A percentile compares a stretch with the other conserved stretches of the same genome.
Evolutionary conservation across 768 basidiomycete genomes (phyloP).

Genomic region (Lyophyllum atratum): DNA sequence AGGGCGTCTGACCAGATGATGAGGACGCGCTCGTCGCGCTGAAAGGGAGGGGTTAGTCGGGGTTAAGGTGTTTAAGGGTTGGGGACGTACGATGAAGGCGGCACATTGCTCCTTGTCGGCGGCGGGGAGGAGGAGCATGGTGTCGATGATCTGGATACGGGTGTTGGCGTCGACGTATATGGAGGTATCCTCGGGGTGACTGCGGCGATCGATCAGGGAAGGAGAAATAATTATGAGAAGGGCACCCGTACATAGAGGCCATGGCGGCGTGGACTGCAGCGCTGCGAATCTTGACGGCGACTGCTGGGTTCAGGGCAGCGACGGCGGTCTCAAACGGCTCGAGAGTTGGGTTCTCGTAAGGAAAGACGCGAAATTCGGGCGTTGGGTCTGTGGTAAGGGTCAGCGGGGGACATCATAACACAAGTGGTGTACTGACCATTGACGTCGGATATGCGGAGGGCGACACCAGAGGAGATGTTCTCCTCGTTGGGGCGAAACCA

Average conservation of each 20-base stretch:
- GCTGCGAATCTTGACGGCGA: slow-evolving; percentile 78
- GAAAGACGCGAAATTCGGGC: slow-evolving; percentile 75
- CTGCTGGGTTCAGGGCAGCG: slow-evolving; percentile 72
- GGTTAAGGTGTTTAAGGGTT: not conserved
- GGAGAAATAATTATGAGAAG: not conserved
- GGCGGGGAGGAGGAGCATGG: slow-evolving; percentile 72
- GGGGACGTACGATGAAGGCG: slow-evolving; percentile 74
- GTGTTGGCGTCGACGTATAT: slow-evolving; percentile 81
- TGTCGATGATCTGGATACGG: slow-evolving; percentile 83
- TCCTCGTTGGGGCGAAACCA: slow-evolving; percentile 84
- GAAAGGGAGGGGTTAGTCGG: no score
- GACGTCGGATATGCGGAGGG: slow-evolving; percentile 47
- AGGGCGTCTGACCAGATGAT: slow-evolving; percentile 85
- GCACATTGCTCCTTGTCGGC: slow-evolving; percentile 88
- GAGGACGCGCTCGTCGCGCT: slow-evolving; percentile 84
- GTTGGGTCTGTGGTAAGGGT: slow-evolving; percentile 16
- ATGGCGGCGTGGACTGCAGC: slow-evolving; percentile 83
- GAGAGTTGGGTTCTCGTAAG: slow-evolving; percentile 73
- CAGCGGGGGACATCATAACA: not conserved
- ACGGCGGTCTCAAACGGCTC: slow-evolving; percentile 78
- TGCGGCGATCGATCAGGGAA: not conserved
- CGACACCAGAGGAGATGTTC: slow-evolving; percentile 73
- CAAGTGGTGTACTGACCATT: slow-evolving; percentile 30
- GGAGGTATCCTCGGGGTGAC: slow-evolving; percentile 49
- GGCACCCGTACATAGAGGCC: slow-evolving; percentile 55